phyloP scores from a whole-genome alignment of 2,329 filamentous ascomycete species.

The Chaetomiaceae sp. region DNA sequence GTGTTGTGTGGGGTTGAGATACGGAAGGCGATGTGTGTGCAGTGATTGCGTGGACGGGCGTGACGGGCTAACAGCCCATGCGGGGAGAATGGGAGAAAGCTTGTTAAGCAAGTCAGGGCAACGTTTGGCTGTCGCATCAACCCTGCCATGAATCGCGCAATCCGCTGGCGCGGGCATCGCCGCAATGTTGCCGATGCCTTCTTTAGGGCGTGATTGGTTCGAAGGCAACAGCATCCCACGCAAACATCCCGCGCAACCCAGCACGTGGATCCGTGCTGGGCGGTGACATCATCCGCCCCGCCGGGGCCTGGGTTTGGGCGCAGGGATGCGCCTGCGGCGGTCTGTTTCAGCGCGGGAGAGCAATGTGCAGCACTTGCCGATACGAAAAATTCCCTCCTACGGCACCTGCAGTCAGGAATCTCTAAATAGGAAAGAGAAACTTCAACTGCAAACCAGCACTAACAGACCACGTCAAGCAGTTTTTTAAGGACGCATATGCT shows the following conservation, averaged over 20 bases:
- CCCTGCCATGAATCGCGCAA: conserved; percentile 17
- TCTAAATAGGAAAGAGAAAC: no score
- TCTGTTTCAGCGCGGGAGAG: no score
- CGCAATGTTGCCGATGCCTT: background rate
- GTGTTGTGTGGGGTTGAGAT: conserved; percentile 1
- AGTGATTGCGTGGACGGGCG: no score
- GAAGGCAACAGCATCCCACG: background rate
- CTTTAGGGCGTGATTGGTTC: background rate
- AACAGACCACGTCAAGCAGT: no score
- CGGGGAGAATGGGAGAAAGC: background rate
- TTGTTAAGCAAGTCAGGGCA: background rate
- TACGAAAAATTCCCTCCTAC: no score
- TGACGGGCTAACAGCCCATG: background rate
- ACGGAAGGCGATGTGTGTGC: no score
- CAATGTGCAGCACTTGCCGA: no score
- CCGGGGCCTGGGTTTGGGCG: background rate
- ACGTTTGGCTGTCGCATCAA: conserved; percentile 14
- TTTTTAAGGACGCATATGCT: no score
- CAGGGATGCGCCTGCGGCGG: background rate
- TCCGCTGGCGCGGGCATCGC: background rate
- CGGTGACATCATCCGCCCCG: conserved; percentile 8
- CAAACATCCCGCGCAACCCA: conserved; percentile 7
- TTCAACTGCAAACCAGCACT: no score
- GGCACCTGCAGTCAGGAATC: no score
- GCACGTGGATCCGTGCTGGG: background rate